These are phyloP conservation scores for Trichoderma oligosporum DNA, from an alignment of 2,329 filamentous ascomycete species.

Conservation along the genomic window DNA sequence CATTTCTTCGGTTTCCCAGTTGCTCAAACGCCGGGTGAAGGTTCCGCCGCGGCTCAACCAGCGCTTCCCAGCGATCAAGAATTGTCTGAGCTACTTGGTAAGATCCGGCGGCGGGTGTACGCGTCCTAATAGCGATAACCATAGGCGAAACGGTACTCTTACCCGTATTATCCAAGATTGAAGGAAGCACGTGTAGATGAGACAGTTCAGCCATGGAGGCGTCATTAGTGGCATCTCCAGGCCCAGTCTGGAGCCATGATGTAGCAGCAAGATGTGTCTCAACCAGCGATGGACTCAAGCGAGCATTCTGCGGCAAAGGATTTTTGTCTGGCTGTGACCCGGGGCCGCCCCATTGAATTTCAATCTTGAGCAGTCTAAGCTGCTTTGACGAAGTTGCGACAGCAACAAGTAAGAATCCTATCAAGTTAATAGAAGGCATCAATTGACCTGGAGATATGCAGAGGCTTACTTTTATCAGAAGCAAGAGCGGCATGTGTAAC, in stretches of 20 bases:
- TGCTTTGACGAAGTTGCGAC: slow-evolving; percentile 67
- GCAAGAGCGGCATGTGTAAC: slow-evolving; percentile 75
- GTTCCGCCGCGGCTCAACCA: slow-evolving; percentile 58
- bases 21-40: slow-evolving; percentile 77
- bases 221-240: slow-evolving; percentile 43
- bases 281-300: slow-evolving; percentile 50
- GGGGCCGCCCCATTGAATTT: slow-evolving; percentile 68
- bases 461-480: slow-evolving; percentile 63
- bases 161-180: slow-evolving; percentile 56
- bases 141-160: slow-evolving; percentile 56
- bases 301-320: slow-evolving; percentile 42
- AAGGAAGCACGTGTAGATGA: slow-evolving; percentile 69
- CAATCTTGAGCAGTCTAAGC: slow-evolving; percentile 68
- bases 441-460: neutral
- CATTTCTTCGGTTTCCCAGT: slow-evolving; percentile 60
- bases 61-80: slow-evolving; percentile 77
- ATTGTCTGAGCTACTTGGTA: slow-evolving; percentile 67
- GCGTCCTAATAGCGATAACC: slow-evolving; percentile 69
- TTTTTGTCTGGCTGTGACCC: slow-evolving; percentile 51
- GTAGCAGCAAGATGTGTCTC: slow-evolving; percentile 56
- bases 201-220: slow-evolving; percentile 62
- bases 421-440: slow-evolving; percentile 26
- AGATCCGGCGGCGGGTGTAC: slow-evolving; percentile 50
- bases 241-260: slow-evolving; percentile 52
- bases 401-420: slow-evolving; percentile 57